A percentile compares a stretch with the other conserved stretches of the same genome.
Conservation (phyloP, 352 stramenopile species). For the Phytophthora ohioensis region DNA sequence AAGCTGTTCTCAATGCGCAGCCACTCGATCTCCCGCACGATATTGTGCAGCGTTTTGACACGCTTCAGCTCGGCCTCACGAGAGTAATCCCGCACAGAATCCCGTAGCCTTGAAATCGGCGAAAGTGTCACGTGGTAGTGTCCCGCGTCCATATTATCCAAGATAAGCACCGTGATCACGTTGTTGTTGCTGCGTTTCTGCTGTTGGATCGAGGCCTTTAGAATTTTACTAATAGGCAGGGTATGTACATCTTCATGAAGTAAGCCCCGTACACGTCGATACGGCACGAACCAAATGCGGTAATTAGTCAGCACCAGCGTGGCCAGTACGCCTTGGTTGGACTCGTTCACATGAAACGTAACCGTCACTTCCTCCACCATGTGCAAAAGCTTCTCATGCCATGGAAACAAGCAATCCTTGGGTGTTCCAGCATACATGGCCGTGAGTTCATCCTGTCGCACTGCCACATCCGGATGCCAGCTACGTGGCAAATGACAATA, state of each 20-base stretch:
- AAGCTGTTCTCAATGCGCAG: slow-evolving; percentile 88
- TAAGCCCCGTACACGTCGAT: slow-evolving; percentile 74
- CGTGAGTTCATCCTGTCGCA: slow-evolving; percentile 71
- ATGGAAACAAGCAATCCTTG: slow-evolving; percentile 84
- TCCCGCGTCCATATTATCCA: slow-evolving; percentile 90
- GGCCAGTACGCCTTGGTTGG: slow-evolving; percentile 83
- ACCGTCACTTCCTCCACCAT: slow-evolving; percentile 90
- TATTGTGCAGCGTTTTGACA: slow-evolving; percentile 82
- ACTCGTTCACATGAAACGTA: slow-evolving; percentile 90
- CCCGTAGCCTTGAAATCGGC: slow-evolving; percentile 72
- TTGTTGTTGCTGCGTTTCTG: slow-evolving; percentile 87
- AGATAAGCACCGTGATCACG: slow-evolving; percentile 71
- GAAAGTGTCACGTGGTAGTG: slow-evolving; percentile 89
- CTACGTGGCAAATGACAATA: slow-evolving; percentile 83
- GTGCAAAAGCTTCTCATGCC: slow-evolving; percentile 85
- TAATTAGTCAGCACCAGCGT: slow-evolving; percentile 88
- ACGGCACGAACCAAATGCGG: slow-evolving; percentile 87
- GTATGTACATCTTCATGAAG: slow-evolving; percentile 89
- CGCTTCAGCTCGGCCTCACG: slow-evolving; percentile 80
- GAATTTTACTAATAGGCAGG: slow-evolving; percentile 78
- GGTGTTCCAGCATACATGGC: slow-evolving; percentile 71
- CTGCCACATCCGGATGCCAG: slow-evolving; percentile 79
- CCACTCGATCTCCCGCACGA: slow-evolving; percentile 87
- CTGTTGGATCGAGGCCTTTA: slow-evolving; percentile 80
- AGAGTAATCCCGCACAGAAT: slow-evolving; percentile 75